A percentile compares a stretch with the other conserved stretches of the same genome.
Evolutionary conservation across 257 asterid species (phyloP).

Genomic region (Nicotiana tomentosiformis): DNA sequence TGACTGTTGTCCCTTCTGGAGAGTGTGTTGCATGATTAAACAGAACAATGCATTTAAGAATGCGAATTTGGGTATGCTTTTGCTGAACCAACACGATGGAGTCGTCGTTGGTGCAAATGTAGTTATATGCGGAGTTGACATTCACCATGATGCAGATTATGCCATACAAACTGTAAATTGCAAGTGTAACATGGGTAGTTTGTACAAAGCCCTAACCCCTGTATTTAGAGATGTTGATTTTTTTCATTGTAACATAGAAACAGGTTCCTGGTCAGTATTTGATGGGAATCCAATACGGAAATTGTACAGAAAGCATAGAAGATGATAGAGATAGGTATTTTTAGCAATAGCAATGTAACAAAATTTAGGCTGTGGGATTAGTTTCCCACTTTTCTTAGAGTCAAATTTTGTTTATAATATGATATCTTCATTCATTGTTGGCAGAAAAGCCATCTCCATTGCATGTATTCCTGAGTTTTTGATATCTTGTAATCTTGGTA

Average conservation of each 20-base stretch:
- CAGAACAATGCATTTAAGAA: not conserved
- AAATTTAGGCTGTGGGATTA: not conserved
- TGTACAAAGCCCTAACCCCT: conserved; percentile 12
- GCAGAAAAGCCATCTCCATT: not conserved
- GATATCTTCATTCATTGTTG: not conserved
- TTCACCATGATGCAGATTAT: not conserved
- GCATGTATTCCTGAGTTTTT: not conserved
- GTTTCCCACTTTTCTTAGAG: not conserved
- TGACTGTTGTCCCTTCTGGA: not conserved
- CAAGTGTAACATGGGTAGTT: not conserved
- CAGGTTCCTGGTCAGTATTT: not conserved
- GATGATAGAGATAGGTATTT: not conserved
- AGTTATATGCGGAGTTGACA: not conserved
- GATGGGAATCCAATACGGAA: not conserved
- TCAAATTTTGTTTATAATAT: not conserved
- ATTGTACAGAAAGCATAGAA: conserved; percentile 7
- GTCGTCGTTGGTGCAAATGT: not conserved
- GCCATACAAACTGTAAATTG: conserved; percentile 9
- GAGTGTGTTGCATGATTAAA: not conserved
- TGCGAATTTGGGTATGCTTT: not conserved
- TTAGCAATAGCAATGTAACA: conserved; percentile 2
- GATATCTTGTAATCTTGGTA: not conserved
- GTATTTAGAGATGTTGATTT: not conserved
- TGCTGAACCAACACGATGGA: not conserved
- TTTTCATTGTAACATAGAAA: conserved; percentile 11